These are phyloP conservation scores for Gracilaria caudata DNA, from an alignment of 23 red algal species.

Conservation along the genomic window DNA sequence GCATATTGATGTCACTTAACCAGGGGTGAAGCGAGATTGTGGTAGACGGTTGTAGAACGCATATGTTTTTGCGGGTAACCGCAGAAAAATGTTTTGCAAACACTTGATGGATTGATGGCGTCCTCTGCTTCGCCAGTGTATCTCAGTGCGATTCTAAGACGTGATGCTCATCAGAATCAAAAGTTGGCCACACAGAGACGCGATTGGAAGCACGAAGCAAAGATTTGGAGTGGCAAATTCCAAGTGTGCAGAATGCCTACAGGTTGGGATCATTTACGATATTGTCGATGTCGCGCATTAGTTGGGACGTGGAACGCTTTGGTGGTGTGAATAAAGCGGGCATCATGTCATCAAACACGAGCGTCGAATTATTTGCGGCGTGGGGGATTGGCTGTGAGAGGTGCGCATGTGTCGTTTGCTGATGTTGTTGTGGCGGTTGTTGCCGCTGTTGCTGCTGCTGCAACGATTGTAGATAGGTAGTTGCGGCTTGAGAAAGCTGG, in stretches of 20 bases:
- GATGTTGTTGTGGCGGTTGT: background rate
- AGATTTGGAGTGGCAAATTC: too few species aligned
- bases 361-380: too few species aligned
- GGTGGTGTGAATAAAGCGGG: constrained; percentile 3
- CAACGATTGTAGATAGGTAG: constrained; percentile 1
- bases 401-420: background rate
- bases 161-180: background rate
- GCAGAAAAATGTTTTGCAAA: background rate
- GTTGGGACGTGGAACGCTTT: background rate
- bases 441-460: too few species aligned
- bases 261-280: constrained; percentile 24
- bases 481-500: constrained; percentile 29
- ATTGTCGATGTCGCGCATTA: background rate
- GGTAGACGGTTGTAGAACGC: background rate
- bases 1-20: too few species aligned
- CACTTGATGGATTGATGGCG: background rate
- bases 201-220: background rate
- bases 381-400: background rate
- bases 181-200: background rate
- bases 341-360: constrained; percentile 14
- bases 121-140: background rate
- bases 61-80: background rate
- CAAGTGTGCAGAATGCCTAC: background rate
- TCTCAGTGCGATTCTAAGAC: background rate
- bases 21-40: too few species aligned